Base-by-base conservation (phyloP, 129 eudicot species). In the Deinandra increscens region DNA sequence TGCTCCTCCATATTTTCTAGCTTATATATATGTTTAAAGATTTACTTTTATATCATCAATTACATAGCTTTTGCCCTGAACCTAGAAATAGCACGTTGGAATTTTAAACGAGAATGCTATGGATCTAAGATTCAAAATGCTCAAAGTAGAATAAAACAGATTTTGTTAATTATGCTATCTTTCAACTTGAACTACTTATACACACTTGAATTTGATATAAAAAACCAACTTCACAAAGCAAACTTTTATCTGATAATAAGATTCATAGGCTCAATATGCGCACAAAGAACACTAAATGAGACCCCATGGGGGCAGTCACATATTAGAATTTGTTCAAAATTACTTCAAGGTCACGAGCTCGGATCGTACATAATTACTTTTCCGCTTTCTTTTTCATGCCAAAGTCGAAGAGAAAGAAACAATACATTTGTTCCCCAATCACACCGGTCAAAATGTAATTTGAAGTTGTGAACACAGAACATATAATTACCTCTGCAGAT, bases 401-500 rank as follows among this genome's bases (percentile, higher is more conserved):
- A 66, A 29, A 26, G 26, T 42, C 23, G 22, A 12, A 22, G 15
- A 20, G 9, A 20, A 10, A 22, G 34, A 54, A 4, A 54, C 60
- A 54, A 54, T 13, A 54, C 19, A 54, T 9, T 3, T 37, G 45
- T 34, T 1, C 1, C 29, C 23, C n/a, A 36, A 50, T 68, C 44
- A 56, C 42, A 70, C 20, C 56, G 18, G 37, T 11, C 41, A 26
- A 31, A 56, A 70, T 56, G 66, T 44, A 58, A 41, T 58, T 38
- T 36, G 45, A n/a, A n/a, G n/a, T n/a, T n/a, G n/a, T n/a, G n/a
- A 29, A 12, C 12, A 60, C 33, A 10, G 18, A 45, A 46, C 46
- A 11, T 4, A 31, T 70, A 14, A 64, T 69, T 76, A 91, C 98
- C 88, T 91, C 98, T 51, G 72, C 76, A 66, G 82, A 73, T 64